A percentile compares a stretch with the other conserved stretches of the same genome.
These are phyloP conservation scores for Coemansia sp. DNA, from an alignment of 192 early-diverging fungal genomes.

Conservation along the genomic window DNA sequence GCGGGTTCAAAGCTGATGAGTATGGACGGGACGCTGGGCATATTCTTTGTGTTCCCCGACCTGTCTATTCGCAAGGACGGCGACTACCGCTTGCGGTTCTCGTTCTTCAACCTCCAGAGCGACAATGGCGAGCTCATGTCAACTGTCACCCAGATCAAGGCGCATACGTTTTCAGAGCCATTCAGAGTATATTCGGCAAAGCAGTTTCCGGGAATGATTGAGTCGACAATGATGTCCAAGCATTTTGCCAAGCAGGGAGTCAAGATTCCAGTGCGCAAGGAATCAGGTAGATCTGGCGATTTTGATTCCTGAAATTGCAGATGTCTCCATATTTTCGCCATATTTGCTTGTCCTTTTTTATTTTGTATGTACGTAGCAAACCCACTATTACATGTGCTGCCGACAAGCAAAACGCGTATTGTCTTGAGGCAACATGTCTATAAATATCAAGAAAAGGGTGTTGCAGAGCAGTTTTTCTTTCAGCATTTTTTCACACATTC, in stretches of 20 bases:
- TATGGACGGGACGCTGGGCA: constrained; percentile 60
- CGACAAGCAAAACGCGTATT: not conserved
- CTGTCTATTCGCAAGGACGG: constrained; percentile 75
- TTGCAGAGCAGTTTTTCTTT: too few relatives aligned
- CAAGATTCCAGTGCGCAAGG: constrained; percentile 77
- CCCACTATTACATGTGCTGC: not conserved
- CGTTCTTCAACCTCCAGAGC: constrained; percentile 61
- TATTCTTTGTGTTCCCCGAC: constrained; percentile 81
- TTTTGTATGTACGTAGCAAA: constrained; percentile 4
- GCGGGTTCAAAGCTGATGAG: constrained; percentile 62
- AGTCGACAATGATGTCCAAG: constrained; percentile 70
- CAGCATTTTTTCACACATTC: not conserved
- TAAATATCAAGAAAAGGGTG: not conserved
- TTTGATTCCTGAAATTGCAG: not conserved
- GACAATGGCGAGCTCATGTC: constrained; percentile 52
- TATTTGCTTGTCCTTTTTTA: not conserved
- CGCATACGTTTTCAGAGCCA: constrained; percentile 60
- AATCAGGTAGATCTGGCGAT: constrained; percentile 33
- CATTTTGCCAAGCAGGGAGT: constrained; percentile 73
- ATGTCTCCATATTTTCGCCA: too few relatives aligned
- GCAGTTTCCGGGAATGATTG: constrained; percentile 77
- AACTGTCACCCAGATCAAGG: constrained; percentile 56
- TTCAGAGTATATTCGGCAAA: constrained; percentile 75
- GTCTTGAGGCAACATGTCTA: not conserved
- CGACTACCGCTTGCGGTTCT: constrained; percentile 63